Conservation (phyloP, 495 filamentous ascomycete species). For the Aspergillus hancockii region DNA sequence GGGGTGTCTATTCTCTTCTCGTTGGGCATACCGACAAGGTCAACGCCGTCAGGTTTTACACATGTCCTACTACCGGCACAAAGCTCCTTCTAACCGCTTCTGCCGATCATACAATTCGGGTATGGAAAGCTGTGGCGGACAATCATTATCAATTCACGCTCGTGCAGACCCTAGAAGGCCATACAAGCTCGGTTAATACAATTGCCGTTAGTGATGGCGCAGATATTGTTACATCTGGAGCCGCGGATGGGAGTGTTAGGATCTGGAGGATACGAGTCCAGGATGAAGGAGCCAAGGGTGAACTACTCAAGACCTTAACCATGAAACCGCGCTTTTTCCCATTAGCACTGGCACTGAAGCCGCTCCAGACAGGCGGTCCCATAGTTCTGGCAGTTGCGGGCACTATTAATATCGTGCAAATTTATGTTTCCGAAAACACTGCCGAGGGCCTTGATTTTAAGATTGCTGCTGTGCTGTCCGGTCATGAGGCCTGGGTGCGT, state of each 20-base stretch:
- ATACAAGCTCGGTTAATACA: slow-evolving; percentile 76
- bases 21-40: slow-evolving; percentile 80
- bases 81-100: slow-evolving; percentile 75
- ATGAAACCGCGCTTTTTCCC: slow-evolving; percentile 80
- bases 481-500: slow-evolving; percentile 95
- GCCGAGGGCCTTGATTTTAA: slow-evolving; percentile 52
- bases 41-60: slow-evolving; percentile 80
- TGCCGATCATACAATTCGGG: slow-evolving; percentile 72
- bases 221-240: slow-evolving; percentile 67
- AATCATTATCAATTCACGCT: slow-evolving; percentile 34
- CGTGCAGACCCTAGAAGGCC: slow-evolving; percentile 57
- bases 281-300: slow-evolving; percentile 32
- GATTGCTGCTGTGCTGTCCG: slow-evolving; percentile 76
- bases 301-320: slow-evolving; percentile 68
- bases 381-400: slow-evolving; percentile 78
- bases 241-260: slow-evolving; percentile 79
- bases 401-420: slow-evolving; percentile 73
- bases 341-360: slow-evolving; percentile 66
- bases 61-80: slow-evolving; percentile 42
- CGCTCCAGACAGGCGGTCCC: slow-evolving; percentile 50
- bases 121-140: slow-evolving; percentile 58
- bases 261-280: slow-evolving; percentile 65
- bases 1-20: slow-evolving; percentile 70
- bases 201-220: slow-evolving; percentile 58
- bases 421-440: slow-evolving; percentile 61